Percentiles rank a stretch among this genome's conserved stretches.
Evolutionary conservation across 768 basidiomycete genomes (phyloP).

Genomic region (Lentinula edodes): DNA sequence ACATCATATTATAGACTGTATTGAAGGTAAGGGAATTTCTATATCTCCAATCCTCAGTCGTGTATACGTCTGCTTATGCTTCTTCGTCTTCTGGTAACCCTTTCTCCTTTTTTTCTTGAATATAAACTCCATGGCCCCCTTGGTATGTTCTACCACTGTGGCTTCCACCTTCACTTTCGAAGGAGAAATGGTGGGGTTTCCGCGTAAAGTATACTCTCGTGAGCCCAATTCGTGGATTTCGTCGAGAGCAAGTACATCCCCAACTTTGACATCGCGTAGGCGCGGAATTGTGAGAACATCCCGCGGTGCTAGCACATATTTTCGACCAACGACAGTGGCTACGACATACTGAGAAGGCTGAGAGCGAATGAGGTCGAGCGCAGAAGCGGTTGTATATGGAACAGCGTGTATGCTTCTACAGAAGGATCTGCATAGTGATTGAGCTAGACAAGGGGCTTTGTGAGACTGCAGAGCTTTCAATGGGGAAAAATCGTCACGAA

Average conservation of each 20-base stretch:
- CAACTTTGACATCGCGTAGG: conserved; percentile 79
- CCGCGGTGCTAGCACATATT: conserved; percentile 84
- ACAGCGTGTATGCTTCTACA: conserved; percentile 17
- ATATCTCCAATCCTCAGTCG: conserved; percentile 88
- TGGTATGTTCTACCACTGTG: conserved; percentile 97
- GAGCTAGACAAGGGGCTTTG: background rate
- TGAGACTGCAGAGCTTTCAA: background rate
- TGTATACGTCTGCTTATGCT: conserved; percentile 94
- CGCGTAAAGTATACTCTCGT: conserved; percentile 87
- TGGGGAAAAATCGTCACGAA: background rate
- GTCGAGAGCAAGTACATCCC: conserved; percentile 77
- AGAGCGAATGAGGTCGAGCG: conserved; percentile 78
- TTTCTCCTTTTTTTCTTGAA: conserved; percentile 99
- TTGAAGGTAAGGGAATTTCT: conserved; percentile 26
- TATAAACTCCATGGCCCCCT: conserved; percentile 84
- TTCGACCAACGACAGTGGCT: conserved; percentile 80
- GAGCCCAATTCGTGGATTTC: conserved; percentile 94
- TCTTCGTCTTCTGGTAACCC: conserved; percentile 92
- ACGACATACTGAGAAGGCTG: conserved; percentile 92
- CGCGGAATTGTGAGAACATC: conserved; percentile 93
- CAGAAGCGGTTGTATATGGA: conserved; percentile 45
- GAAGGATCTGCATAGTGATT: conserved; percentile 3
- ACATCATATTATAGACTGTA: conserved; percentile 2
- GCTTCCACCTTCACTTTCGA: conserved; percentile 70
- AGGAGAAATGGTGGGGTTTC: conserved; percentile 64